These are phyloP conservation scores for Beauveria brongniartii DNA, from an alignment of 2,329 filamentous ascomycete species.

Conservation along the genomic window DNA sequence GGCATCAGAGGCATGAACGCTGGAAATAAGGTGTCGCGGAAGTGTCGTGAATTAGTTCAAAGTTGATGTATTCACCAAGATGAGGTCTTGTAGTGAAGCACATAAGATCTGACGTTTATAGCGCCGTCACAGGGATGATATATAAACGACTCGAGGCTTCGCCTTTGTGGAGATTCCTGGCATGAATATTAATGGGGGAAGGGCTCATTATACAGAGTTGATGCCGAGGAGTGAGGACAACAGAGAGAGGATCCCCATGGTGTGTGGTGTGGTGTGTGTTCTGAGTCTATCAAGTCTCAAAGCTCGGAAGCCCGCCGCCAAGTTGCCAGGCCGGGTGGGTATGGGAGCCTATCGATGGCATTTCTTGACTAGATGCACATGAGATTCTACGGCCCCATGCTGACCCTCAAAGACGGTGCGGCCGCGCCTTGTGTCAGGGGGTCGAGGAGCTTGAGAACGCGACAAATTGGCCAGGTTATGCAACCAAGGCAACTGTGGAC, in stretches of 20 bases:
- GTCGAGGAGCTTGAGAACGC: constrained; percentile 6
- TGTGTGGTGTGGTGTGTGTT: constrained; percentile 4
- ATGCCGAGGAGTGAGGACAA: constrained; percentile 5
- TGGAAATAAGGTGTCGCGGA: background rate
- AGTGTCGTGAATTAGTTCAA: background rate
- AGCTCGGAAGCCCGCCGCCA: background rate
- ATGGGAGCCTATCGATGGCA: constrained; percentile 3
- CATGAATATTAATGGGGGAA: constrained; percentile 10
- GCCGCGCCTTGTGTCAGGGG: constrained; percentile 1
- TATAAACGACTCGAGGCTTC: constrained; percentile 11
- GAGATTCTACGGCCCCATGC: constrained; percentile 11
- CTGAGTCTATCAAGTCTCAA: background rate
- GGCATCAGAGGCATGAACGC: background rate
- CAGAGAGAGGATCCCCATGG: background rate
- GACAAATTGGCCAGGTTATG: constrained; percentile 10
- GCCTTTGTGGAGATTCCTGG: constrained; percentile 1
- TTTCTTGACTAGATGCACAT: constrained; percentile 11
- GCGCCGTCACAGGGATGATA: constrained; percentile 8
- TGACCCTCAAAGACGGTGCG: background rate
- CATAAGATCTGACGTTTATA: constrained; percentile 13
- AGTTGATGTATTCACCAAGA: background rate
- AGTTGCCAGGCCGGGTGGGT: constrained; percentile 1
- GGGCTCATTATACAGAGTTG: constrained; percentile 11
- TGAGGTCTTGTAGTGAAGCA: background rate
- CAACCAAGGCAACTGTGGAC: background rate